Percentiles rank a stretch among this genome's conserved stretches.
Conservation (phyloP, 345 rosid genomes). For the Citropsis articulata region DNA sequence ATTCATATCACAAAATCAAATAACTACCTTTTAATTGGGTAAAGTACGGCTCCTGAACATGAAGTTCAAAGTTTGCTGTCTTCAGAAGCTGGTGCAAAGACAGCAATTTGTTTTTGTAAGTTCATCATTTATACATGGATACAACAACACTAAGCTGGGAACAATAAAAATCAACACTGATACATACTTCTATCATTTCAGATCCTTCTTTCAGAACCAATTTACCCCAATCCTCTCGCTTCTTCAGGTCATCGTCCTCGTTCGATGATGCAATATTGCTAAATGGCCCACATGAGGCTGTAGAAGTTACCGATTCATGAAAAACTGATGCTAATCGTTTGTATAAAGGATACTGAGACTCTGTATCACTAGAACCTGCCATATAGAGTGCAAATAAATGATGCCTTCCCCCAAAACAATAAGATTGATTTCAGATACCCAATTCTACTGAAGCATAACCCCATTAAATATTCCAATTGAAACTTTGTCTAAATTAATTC, state of each 20-base stretch:
- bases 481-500: not conserved
- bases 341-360: slow-evolving; percentile 37
- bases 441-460: not conserved
- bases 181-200: slow-evolving; percentile 33
- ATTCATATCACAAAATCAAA: not conserved
- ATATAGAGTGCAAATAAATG: not conserved
- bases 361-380: slow-evolving; percentile 17
- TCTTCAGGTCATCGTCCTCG: slow-evolving; percentile 16
- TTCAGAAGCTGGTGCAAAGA: slow-evolving; percentile 45
- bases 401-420: not conserved
- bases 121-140: not conserved
- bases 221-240: slow-evolving; percentile 28
- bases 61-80: slow-evolving; percentile 50
- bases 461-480: not conserved
- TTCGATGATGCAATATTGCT: not conserved
- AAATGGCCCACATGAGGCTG: slow-evolving; percentile 11
- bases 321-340: slow-evolving; percentile 44
- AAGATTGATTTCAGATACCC: not conserved
- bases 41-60: slow-evolving; percentile 79
- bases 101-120: not conserved
- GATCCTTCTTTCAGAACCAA: slow-evolving; percentile 34
- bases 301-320: slow-evolving; percentile 34
- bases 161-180: not conserved
- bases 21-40: slow-evolving; percentile 57
- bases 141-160: not conserved